Percentiles rank a stretch among this genome's conserved stretches.
Evolutionary conservation across 257 asterid genomes (phyloP).

Genomic region (Hygrophila difformis): DNA sequence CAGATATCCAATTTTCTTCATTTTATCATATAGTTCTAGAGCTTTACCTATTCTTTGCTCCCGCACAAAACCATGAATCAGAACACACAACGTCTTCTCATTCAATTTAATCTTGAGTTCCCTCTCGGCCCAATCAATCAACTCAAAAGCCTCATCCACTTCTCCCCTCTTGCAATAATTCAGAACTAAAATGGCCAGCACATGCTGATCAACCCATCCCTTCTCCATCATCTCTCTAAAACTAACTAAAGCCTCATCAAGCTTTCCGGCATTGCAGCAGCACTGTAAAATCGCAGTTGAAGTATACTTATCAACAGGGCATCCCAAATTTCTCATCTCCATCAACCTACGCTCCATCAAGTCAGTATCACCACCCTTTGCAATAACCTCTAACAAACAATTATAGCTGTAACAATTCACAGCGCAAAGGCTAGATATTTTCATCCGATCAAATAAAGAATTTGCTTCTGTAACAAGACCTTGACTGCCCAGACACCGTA

Average conservation of each 20-base stretch:
- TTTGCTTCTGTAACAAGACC: conserved; percentile 74
- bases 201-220: conserved; percentile 78
- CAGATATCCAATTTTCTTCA: conserved; percentile 39
- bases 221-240: conserved; percentile 46
- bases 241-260: conserved; percentile 47
- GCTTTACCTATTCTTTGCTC: conserved; percentile 59
- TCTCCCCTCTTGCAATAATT: conserved; percentile 60
- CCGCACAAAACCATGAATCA: conserved; percentile 75
- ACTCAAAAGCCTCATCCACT: conserved; percentile 65
- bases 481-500: conserved; percentile 70
- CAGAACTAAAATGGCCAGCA: conserved; percentile 45
- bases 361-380: conserved; percentile 37
- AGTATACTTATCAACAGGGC: conserved; percentile 57
- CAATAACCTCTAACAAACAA: conserved; percentile 72
- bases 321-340: conserved; percentile 54
- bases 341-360: conserved; percentile 56
- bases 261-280: conserved; percentile 60
- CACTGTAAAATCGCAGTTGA: conserved; percentile 73
- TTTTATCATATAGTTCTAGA: conserved; percentile 49
- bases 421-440: conserved; percentile 39
- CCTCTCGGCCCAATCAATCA: conserved; percentile 57
- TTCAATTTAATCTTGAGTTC: conserved; percentile 41
- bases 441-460: conserved; percentile 62
- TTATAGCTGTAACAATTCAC: conserved; percentile 52
- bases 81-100: conserved; percentile 57